phyloP scores from a whole-genome alignment of 164 flowering plant species.

The Berberis thunbergii region DNA sequence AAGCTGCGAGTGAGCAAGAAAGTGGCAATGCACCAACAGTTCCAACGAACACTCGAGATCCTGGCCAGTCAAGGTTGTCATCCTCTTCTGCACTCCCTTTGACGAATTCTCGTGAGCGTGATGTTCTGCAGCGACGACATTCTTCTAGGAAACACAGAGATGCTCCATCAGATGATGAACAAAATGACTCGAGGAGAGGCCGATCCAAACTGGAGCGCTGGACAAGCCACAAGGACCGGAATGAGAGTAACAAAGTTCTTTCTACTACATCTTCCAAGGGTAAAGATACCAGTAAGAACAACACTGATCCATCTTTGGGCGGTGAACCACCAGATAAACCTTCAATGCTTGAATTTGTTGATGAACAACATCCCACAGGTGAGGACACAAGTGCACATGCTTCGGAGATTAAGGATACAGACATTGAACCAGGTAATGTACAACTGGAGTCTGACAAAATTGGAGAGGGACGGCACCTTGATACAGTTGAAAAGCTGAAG shows the following conservation, averaged over 20 bases:
- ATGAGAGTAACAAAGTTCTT: conserved; percentile 22
- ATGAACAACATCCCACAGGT: conserved; percentile 20
- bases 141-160: conserved; percentile 43
- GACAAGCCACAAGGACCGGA: conserved; percentile 86
- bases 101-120: conserved; percentile 25
- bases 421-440: conserved; percentile 14
- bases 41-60: conserved; percentile 11
- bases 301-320: conserved; percentile 23
- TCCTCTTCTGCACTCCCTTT: conserved; percentile 14
- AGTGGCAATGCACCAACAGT: conserved; percentile 7
- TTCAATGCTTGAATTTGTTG: conserved; percentile 25
- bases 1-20: conserved; percentile 22
- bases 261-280: conserved; percentile 30
- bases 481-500: conserved; percentile 87
- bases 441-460: conserved; percentile 14
- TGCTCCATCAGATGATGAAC: conserved; percentile 71
- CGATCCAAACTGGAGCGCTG: conserved; percentile 87
- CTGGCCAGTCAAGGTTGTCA: conserved; percentile 18
- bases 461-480: conserved; percentile 67
- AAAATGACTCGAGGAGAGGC: conserved; percentile 54
- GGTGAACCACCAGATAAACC: conserved; percentile 27
- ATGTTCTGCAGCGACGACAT: conserved; percentile 19
- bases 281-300: conserved; percentile 35
- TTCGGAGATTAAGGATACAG: conserved; percentile 33
- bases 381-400: conserved; percentile 34